A percentile compares a stretch with the other conserved stretches of the same genome.
phyloP scores from a whole-genome alignment of 2,329 filamentous ascomycete genomes.

The Colletotrichum limetticola region DNA sequence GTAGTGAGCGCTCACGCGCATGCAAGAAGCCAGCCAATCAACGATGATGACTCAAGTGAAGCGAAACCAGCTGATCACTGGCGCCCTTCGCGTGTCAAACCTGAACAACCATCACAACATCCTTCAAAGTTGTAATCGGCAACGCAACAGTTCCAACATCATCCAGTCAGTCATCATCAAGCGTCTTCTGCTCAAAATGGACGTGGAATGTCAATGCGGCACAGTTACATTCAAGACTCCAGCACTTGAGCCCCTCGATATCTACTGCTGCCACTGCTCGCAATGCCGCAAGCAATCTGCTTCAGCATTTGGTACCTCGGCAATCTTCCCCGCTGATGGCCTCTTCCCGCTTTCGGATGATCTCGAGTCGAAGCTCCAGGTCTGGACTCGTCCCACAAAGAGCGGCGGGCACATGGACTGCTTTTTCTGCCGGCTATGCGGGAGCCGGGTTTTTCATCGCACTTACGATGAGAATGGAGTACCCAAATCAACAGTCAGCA shows the following conservation, averaged over 20 bases:
- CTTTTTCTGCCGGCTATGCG: slow-evolving; percentile 55
- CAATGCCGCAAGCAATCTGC: slow-evolving; percentile 57
- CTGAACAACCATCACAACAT: too few species aligned
- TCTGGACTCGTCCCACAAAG: slow-evolving; percentile 53
- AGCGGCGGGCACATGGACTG: slow-evolving; percentile 54
- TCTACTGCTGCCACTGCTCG: slow-evolving; percentile 59
- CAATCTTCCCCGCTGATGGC: slow-evolving; percentile 52
- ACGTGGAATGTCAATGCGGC: slow-evolving; percentile 53
- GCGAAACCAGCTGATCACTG: not conserved
- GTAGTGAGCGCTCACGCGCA: not conserved
- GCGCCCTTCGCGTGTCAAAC: slow-evolving; percentile 16
- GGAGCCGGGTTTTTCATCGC: slow-evolving; percentile 59
- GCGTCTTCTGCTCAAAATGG: slow-evolving; percentile 11
- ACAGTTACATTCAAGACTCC: slow-evolving; percentile 49
- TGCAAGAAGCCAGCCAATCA: not conserved
- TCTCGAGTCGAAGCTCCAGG: slow-evolving; percentile 44
- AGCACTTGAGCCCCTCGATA: slow-evolving; percentile 44
- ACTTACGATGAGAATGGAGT: slow-evolving; percentile 50
- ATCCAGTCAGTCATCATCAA: not conserved
- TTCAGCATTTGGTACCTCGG: slow-evolving; percentile 58
- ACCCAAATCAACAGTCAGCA: slow-evolving; percentile 48
- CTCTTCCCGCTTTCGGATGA: slow-evolving; percentile 52
- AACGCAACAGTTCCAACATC: not conserved
- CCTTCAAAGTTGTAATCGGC: not conserved
- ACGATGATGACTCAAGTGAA: not conserved